A percentile compares a stretch with the other conserved stretches of the same genome.
These are phyloP conservation scores for Neocatenulostroma microsporum DNA, from an alignment of 2,329 filamentous ascomycete species.

Conservation along the genomic window DNA sequence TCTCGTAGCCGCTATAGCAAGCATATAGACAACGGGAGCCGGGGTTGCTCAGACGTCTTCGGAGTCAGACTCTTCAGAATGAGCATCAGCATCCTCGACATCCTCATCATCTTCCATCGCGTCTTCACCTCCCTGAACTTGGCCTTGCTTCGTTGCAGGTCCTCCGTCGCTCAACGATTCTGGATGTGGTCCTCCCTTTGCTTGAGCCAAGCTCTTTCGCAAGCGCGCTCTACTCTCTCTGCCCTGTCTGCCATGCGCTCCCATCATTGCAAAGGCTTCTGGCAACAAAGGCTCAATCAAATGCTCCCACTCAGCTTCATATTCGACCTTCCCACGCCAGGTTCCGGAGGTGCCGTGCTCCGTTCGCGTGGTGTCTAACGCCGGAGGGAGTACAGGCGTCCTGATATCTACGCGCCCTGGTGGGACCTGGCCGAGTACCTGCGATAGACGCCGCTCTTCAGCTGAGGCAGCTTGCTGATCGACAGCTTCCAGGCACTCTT, in stretches of 20 bases:
- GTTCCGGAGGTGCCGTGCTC: constrained; percentile 28
- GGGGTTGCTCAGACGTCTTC: no score
- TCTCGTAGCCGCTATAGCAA: no score
- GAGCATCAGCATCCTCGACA: no score
- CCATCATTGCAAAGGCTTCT: constrained; percentile 12
- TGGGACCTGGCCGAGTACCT: constrained; percentile 31
- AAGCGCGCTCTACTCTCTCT: constrained; percentile 8
- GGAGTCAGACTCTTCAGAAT: no score
- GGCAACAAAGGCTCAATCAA: constrained; percentile 2
- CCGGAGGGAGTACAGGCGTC: no score
- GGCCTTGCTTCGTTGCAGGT: no score
- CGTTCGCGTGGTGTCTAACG: constrained; percentile 11
- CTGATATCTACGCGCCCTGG: constrained; percentile 9
- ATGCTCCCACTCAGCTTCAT: constrained; percentile 45
- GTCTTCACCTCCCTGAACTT: no score
- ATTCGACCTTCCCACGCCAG: constrained; percentile 43
- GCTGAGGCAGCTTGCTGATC: constrained; percentile 38
- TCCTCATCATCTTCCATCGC: no score
- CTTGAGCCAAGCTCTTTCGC: no score
- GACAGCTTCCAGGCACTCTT: constrained; percentile 39
- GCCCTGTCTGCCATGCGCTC: constrained; percentile 5
- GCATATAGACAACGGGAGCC: no score
- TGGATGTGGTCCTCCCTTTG: no score
- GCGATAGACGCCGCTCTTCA: constrained; percentile 42
- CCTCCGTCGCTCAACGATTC: no score